Percentiles rank a stretch among this genome's conserved stretches.
phyloP scores from a whole-genome alignment of 2,329 filamentous ascomycete genomes.

The Talaromyces sp. region DNA sequence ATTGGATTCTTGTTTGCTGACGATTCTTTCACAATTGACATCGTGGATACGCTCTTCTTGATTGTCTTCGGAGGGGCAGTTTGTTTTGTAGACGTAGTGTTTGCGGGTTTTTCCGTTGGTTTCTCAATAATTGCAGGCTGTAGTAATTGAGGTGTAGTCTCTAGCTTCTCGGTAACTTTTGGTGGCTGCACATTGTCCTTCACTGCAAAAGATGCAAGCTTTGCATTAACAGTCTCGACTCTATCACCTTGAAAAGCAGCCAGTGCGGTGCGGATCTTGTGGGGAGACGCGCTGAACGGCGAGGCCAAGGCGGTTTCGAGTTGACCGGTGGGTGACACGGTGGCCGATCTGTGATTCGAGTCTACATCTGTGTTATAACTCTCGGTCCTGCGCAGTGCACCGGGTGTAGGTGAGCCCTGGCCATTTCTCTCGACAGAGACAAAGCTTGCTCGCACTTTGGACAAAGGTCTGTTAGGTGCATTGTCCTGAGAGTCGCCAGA shows the following conservation, averaged over 20 bases:
- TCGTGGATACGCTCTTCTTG: constrained; percentile 30
- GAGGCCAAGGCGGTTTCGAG: constrained; percentile 18
- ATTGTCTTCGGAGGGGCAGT: constrained; percentile 21
- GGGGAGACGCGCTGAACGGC: constrained; percentile 25
- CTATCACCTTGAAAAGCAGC: constrained; percentile 19
- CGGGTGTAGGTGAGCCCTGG: constrained; percentile 38
- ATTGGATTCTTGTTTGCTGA: constrained; percentile 19
- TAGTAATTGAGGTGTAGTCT: not conserved
- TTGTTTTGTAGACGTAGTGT: constrained; percentile 18
- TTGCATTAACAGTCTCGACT: constrained; percentile 15
- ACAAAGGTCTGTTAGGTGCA: constrained; percentile 55
- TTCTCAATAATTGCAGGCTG: not conserved
- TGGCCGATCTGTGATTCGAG: constrained; percentile 22
- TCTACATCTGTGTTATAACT: constrained; percentile 29
- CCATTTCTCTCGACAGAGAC: constrained; percentile 59
- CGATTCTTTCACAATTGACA: constrained; percentile 25
- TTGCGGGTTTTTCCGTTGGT: constrained; percentile 10
- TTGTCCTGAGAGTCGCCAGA: constrained; percentile 48
- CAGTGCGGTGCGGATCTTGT: constrained; percentile 20
- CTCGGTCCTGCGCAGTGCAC: constrained; percentile 39
- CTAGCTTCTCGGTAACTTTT: not conserved
- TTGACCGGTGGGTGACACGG: constrained; percentile 12
- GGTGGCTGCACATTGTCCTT: not conserved
- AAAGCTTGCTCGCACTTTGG: constrained; percentile 70
- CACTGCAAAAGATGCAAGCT: constrained; percentile 6